A percentile compares a stretch with the other conserved stretches of the same genome.
Conservation (phyloP, 176 grass and related monocot genomes). For the Puccinellia tenuiflora region DNA sequence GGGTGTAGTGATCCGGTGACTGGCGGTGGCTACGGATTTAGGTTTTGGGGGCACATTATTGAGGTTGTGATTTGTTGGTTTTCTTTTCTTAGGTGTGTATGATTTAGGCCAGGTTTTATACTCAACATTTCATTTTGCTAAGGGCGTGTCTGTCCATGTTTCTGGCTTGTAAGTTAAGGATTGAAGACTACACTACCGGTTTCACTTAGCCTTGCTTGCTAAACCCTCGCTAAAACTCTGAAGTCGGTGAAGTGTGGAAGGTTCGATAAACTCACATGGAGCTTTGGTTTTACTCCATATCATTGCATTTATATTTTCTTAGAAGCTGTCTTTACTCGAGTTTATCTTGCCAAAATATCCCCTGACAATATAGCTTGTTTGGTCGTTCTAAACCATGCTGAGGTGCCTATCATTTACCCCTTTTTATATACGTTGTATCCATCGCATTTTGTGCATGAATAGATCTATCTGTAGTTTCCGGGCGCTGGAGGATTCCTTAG, state of each 20-base stretch:
- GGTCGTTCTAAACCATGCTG: background rate
- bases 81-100: background rate
- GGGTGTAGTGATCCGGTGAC: conserved; percentile 17
- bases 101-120: background rate
- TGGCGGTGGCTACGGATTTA: background rate
- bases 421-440: background rate
- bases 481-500: background rate
- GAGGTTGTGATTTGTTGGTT: background rate
- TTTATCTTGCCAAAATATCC: background rate
- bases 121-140: background rate
- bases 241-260: background rate
- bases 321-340: background rate
- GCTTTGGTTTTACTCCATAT: background rate
- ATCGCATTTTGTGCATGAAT: background rate
- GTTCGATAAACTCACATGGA: background rate
- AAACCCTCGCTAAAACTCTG: background rate
- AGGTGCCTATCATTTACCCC: background rate
- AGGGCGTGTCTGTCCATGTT: background rate
- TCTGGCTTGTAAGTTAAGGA: background rate
- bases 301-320: background rate
- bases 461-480: background rate
- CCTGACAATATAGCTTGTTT: background rate
- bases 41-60: conserved; percentile 14
- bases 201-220: background rate
- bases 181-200: background rate